Evolutionary conservation across 257 asterid species (phyloP), one percentile per base, ranked within the genome.

Genomic region (Parsonsia alboflavescens): DNA sequence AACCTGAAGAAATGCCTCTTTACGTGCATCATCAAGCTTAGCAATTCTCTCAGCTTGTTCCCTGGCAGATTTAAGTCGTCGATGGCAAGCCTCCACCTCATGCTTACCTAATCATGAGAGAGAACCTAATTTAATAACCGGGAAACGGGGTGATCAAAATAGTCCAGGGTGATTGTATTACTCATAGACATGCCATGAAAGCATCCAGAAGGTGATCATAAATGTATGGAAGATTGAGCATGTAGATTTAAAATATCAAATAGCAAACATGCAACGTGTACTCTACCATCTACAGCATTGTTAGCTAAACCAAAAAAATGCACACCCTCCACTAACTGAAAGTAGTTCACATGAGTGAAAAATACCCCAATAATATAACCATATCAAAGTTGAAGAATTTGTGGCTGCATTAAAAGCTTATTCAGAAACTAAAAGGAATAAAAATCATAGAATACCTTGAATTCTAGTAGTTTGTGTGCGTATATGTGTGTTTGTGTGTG

Each of bases 1-100:
- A 81, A 93, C 98, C 98, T 94, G 88, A 71, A 81, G 79, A 84
- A 94, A 94, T 52, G 95, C 92, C 79, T 79, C 81, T 85, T 86
- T 69, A 72, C 89, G 92, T 76, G 86, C 92, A 53, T 89, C 84
- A 78, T 97, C 90, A 62, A 94, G 73, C 63, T 73, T 42, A 67
- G 95, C 92, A 78, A 89, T 80, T 64, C 96, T 89, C 73, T 94
- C 90, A 48, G 99, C 99, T 76, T 75, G 66, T 74, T 77, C 81
- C 88, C 85, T 85, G 84, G 97, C 95, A 75, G 44, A 87, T 70
- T 74, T 49, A 52, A 92, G 83, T 80, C 83, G 85, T 62, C 71
- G 80, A 57, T 85, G 83, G 67, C 81, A 73, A 65, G 77, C 73
- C 75, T 80, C 91, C 41, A 73, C 72, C 58, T 76, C 78, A 52